These are phyloP conservation scores for Lepidium africanum DNA, from an alignment of 345 rosid genomes.

Conservation along the genomic window DNA sequence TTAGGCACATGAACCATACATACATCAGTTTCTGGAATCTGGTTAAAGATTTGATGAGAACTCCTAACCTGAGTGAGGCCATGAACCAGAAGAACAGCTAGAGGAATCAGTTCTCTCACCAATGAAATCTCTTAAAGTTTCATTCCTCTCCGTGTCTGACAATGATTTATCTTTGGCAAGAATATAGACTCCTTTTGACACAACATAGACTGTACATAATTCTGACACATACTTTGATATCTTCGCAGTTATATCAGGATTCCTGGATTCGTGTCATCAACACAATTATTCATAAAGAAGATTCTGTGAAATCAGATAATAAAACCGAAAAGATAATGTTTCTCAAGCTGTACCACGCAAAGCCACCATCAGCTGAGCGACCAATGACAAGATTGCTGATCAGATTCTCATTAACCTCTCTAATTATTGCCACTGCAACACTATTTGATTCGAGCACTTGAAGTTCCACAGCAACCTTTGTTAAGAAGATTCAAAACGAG, in stretches of 20 bases:
- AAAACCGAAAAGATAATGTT: background rate
- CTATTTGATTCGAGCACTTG: slow-evolving; percentile 53
- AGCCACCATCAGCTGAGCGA: slow-evolving; percentile 46
- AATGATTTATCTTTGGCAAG: slow-evolving; percentile 48
- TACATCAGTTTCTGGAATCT: slow-evolving; percentile 9
- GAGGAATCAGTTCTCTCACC: slow-evolving; percentile 34
- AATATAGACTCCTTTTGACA: slow-evolving; percentile 64
- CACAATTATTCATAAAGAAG: background rate
- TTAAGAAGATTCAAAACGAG: slow-evolving; percentile 16
- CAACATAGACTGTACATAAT: slow-evolving; percentile 65
- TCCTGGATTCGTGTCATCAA: slow-evolving; percentile 16
- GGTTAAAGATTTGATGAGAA: background rate
- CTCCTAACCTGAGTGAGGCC: slow-evolving; percentile 5
- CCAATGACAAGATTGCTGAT: slow-evolving; percentile 76
- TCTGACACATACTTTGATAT: slow-evolving; percentile 49
- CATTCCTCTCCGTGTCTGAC: slow-evolving; percentile 30
- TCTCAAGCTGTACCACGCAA: slow-evolving; percentile 11
- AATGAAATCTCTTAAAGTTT: slow-evolving; percentile 30
- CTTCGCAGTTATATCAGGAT: slow-evolving; percentile 38
- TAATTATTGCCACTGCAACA: slow-evolving; percentile 54
- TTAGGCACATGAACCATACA: background rate
- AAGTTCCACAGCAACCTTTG: slow-evolving; percentile 57
- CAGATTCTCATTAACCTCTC: slow-evolving; percentile 39
- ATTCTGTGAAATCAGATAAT: background rate
- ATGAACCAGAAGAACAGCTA: slow-evolving; percentile 35